Evolutionary conservation across 345 rosid genomes (phyloP), one percentile per base, ranked within the genome.

Genomic region (Corchorus capsularis): DNA sequence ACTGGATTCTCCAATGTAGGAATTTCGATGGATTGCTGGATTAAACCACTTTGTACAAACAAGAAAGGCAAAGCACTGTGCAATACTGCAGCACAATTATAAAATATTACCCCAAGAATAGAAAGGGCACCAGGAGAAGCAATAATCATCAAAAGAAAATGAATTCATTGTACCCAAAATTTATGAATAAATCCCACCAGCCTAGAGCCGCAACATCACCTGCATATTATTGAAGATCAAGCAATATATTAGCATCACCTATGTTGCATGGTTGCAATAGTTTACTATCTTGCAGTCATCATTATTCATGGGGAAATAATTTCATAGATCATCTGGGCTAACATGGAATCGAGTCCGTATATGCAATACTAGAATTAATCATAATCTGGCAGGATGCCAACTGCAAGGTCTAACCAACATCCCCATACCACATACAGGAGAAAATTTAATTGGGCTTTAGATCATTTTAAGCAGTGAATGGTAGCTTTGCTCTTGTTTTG

Each of bases 171-270:
- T 91, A 91, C 96, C 99, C 94, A 20, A 86, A 95, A 75, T 91
- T 93, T 82, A 91, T 90, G 82, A 93, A 89, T 70, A 95, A 87
- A 82, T 90, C 98, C 98, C 98, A 94, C 98, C 97, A 94, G 81
- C 95, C 95, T 74, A 94, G 84, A 32, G 92, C 93, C 43, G 82
- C 89, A 60, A 94, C 90, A 76, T 90, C 98, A 82, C 98, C 98
- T 93, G 90, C 78, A 71, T 17, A 75, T 74, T 11, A 39, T 62
- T 17, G 14, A 69, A 80, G 62, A 73, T 63, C 9, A 72, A 3
- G 27, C 63, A 74, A 67, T 14, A 43, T 17, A 45, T 46, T 39
- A 74, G 34, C 63, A 43, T 39, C 46, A 46, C 10, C 63, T 49
- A 19, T 53, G 56, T 55, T 54, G 68, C 49, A 37, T 1, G 8